Evolutionary conservation across 2,329 filamentous ascomycete species (phyloP), one percentile per base, ranked within the genome.

Genomic region (Ophiosphaerella herpotricha): DNA sequence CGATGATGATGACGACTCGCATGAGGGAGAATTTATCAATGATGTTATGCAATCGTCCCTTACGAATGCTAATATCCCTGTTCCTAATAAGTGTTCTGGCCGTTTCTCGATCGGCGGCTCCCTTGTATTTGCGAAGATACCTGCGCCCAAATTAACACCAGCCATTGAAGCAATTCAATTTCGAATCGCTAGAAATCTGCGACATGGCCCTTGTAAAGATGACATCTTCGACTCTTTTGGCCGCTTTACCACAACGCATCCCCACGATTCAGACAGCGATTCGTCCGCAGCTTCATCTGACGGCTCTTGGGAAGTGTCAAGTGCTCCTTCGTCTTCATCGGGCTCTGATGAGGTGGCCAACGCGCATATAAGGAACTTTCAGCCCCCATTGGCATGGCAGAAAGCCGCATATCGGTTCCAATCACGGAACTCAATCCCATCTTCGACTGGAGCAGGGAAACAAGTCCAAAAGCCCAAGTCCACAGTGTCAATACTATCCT

Each of bases 1-100:
- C 55, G 88, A 91, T 52, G 89, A 93, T 57, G 90, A 92, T 55
- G 88, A 91, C 52, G 89, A 92, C 57, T 90, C 92, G 40, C 75
- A 74, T 49, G 88, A 90, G 31, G 66, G 67, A 37, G 67, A 68
- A 39, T 67, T 64, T 18, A 70, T 66, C 24, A 77, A 80, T 49
- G 80, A 81, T 48, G 70, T 80, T 16, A 76, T 84, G 54, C 77
- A 78, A 39, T 76, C 77, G 8, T 75, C 80, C 23, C 82, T 82
- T 80, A 70, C 84, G 74, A 85, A 85, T 67, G 79, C 83, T 43
- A 86, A 85, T 63, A 82, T 87, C 4, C 85, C 85, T 5, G 71
- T 86, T 43, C 82, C 84, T 13, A 85, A 82, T 64, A 79, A 77
- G 72, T 75, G 80, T 60, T 81, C 83, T 52, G 83, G 82, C 7